Base-by-base conservation (phyloP, 257 asterid genomes). In the Petrea volubilis region DNA sequence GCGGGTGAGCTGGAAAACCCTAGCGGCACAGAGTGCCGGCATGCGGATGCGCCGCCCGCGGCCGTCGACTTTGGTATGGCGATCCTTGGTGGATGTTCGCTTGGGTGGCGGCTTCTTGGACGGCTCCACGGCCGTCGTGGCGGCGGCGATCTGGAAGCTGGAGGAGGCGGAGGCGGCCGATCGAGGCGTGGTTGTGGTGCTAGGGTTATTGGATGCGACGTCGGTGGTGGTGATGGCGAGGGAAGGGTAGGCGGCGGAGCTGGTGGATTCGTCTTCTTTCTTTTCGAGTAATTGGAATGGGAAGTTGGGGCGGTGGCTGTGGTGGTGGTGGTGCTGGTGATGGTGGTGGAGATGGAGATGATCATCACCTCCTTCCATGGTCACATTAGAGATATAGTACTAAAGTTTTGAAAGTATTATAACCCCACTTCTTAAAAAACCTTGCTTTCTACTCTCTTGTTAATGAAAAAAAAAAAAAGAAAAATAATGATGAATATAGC, bases 11-110 rank as follows among this genome's bases (percentile, higher is more conserved):
- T 93, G 98, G 44, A 93, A 93, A 84, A 93, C 98, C 93, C 98
- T 87, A 78, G 98, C 97, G 0, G 98, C 98, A 43, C 97, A 93
- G 2, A 90, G 82, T 0, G 95, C 98, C 0, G 98, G 98, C 98
- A 93, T 93, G 75, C 97, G 96, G 72, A 93, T 93, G 34, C 98
- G 93, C 47, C 98, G 83, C 2, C 97, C 98, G 0, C 98, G 88
- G 7, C 98, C 98, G 60, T 93, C 98, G 1, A 93, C 98, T 47
- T 93, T 90, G 0, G 98, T 93, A 69, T 93, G 98, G 14, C 98
- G 90, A 62, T 93, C 98, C 63, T 93, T 93, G 1, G 97, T 91
- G 1, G 98, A 91, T 0, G 94, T 86, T 0, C 97, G 83, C 64
- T 91, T 93, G 0, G 96, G 91, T 0, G 86, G 90, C 1, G 90